Base-by-base conservation (phyloP, 768 basidiomycete genomes). In the Lactifluus subvellereus region DNA sequence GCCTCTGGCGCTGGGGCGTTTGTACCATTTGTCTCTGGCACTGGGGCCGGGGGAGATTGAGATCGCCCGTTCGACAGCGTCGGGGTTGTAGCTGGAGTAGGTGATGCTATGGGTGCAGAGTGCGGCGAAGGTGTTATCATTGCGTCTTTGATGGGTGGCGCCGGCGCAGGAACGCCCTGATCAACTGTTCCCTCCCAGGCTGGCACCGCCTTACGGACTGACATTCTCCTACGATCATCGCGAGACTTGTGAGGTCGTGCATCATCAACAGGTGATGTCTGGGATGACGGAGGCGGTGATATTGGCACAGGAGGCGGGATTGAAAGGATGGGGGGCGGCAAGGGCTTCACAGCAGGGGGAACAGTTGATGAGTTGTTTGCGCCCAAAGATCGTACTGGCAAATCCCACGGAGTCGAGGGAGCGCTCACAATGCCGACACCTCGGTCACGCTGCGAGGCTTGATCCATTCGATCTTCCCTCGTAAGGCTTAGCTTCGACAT, bases 401-500 rank as follows among this genome's bases (percentile, higher is more conserved):
- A 27, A 27, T 27, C 27, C 27, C 27, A 27, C 27, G 2, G 60
- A 8, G 61, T 68, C 33, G 58, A 51, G 7, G 65, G 67, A 22
- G 73, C 22, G 71, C 72, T 61, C 68, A 73, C 38, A 71, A 66
- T 42, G 68, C 62, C 49, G 68, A 72, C 18, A 68, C 70, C 50
- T 73, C 75, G 54, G 68, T 66, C 40, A 64, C 50, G 57, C 71
- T 79, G 65, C 51, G 61, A 1, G 62, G 66, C 57, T 67, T 71
- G 60, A 71, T 60, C 49, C 54, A 68, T 54, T 74, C 75, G 58
- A 83, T 76, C 48, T 69, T 74, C 42, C 69, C 70, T 43, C 69
- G 69, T 20, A 71, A 71, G 42, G 83, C 14, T 86, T 32, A 93
- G 77, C 68, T 84, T 87, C 20, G 90, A 91, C 68, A 94, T 88